Conservation (phyloP, 805 yeast species). For the Saccharomycopsis schoenii region DNA sequence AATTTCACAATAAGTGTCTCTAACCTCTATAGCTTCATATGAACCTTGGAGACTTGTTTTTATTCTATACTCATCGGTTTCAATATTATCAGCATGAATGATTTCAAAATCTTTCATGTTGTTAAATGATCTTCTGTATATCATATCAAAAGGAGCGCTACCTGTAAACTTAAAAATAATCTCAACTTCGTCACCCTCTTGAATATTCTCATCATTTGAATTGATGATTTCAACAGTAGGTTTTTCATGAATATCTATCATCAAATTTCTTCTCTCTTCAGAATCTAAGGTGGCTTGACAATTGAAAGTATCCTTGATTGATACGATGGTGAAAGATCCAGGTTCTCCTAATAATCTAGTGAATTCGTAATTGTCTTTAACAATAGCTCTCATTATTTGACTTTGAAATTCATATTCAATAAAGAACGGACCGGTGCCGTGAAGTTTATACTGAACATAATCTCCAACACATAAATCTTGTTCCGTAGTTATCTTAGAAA, state of each 20-base stretch:
- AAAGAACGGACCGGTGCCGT: slow-evolving; percentile 73
- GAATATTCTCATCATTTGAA: slow-evolving; percentile 66
- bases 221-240: slow-evolving; percentile 75
- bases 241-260: slow-evolving; percentile 40
- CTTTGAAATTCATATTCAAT: slow-evolving; percentile 69
- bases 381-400: slow-evolving; percentile 45
- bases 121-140: slow-evolving; percentile 34
- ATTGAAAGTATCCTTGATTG: slow-evolving; percentile 55
- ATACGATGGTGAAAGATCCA: slow-evolving; percentile 60
- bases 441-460: slow-evolving; percentile 61
- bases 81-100: slow-evolving; percentile 46
- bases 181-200: slow-evolving; percentile 92
- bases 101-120: slow-evolving; percentile 16
- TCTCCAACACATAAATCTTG: slow-evolving; percentile 86
- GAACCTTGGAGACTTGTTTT: slow-evolving; percentile 83
- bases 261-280: slow-evolving; percentile 22
- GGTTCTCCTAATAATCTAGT: slow-evolving; percentile 71
- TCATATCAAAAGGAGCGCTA: slow-evolving; percentile 66
- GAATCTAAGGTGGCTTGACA: slow-evolving; percentile 23
- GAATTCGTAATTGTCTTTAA: slow-evolving; percentile 33
- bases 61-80: slow-evolving; percentile 58
- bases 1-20: slow-evolving; percentile 64
- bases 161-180: slow-evolving; percentile 76
- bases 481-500: slow-evolving; percentile 34
- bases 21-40: slow-evolving; percentile 85